phyloP scores from a whole-genome alignment of 352 stramenopile genomes.

The Phytophthora pluvialis region DNA sequence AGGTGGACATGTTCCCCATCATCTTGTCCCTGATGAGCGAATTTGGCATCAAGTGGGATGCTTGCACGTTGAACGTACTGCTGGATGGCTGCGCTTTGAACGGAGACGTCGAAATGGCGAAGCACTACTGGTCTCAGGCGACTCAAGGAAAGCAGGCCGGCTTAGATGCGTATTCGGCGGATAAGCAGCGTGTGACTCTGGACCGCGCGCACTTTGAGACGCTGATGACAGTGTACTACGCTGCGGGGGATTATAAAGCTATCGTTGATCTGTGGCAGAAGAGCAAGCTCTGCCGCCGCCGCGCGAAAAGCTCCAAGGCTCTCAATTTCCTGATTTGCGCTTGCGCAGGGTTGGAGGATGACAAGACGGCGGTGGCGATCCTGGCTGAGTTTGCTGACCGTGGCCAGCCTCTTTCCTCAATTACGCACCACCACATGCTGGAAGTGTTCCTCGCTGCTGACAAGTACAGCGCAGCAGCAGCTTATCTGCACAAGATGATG shows the following conservation, averaged over 20 bases:
- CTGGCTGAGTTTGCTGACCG: constrained; percentile 69
- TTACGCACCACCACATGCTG: constrained; percentile 85
- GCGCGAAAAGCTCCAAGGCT: constrained; percentile 75
- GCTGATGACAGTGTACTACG: constrained; percentile 74
- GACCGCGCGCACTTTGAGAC: constrained; percentile 80
- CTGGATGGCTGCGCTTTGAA: constrained; percentile 62
- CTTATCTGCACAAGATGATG: constrained; percentile 61
- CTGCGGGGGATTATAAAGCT: constrained; percentile 56
- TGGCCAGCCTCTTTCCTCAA: constrained; percentile 57
- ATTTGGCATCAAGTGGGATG: constrained; percentile 62
- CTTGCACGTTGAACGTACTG: constrained; percentile 81
- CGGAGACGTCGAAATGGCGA: constrained; percentile 50
- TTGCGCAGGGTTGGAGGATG: constrained; percentile 58
- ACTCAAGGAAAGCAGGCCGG: constrained; percentile 25
- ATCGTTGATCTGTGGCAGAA: constrained; percentile 67
- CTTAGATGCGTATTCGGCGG: constrained; percentile 4
- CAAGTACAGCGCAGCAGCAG: constrained; percentile 53
- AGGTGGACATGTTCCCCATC: constrained; percentile 51
- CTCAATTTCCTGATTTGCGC: constrained; percentile 83
- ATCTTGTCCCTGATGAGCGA: constrained; percentile 62
- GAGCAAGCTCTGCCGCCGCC: constrained; percentile 61
- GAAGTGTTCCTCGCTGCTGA: constrained; percentile 61
- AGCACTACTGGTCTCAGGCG: constrained; percentile 64
- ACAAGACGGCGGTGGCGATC: constrained; percentile 50
- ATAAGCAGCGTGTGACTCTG: constrained; percentile 47